Evolutionary conservation across 176 grass and related monocot species (phyloP), one percentile per base, ranked within the genome.

Genomic region (Bonia amplexicaulis): DNA sequence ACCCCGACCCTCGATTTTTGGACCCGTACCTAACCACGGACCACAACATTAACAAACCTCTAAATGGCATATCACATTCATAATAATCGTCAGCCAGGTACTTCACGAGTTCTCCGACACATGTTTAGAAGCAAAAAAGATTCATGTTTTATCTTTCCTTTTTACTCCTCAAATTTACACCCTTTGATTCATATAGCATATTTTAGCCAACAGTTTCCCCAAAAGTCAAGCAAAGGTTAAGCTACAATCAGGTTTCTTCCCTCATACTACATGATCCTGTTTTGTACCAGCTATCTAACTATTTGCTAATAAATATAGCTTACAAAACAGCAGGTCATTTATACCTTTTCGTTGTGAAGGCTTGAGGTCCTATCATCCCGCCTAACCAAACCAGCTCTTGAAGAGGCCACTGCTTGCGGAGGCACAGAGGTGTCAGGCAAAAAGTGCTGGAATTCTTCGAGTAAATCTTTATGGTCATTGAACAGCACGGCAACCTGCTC

Each of bases 371-470:
- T 89, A 19, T 94, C 93, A 63, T 99, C 93, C 37, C 86, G 64
- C 73, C 85, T 91, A 67, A 89, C 26, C 41, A 95, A 81, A 51
- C 46, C 71, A 76, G 41, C 66, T 84, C 91, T 92, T 86, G 89
- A 88, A 75, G 87, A 66, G 1, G 86, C 46, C 60, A 73, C 66
- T 29, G 91, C 80, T 83, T 91, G 90, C 46, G 87, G 77, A 70
- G 93, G 73, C 80, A 80, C 87, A 26, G 96, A 99, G 66, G 90
- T 88, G 58, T 99, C 96, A 87, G 96, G 96, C 67, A 99, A 77
- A 67, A 99, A 99, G 69, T 99, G 96, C 47, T 91, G 92, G 84
- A 99, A 99, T 69, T 99, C 96, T 77, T 99, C 91, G 1, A 99
- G 90, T 62, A 99, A 82, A 84, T 99, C 96, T 83, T 93, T 91